A percentile compares a stretch with the other conserved stretches of the same genome.
Conservation (phyloP, 441 rosid genomes). For the Croton laevigatus region DNA sequence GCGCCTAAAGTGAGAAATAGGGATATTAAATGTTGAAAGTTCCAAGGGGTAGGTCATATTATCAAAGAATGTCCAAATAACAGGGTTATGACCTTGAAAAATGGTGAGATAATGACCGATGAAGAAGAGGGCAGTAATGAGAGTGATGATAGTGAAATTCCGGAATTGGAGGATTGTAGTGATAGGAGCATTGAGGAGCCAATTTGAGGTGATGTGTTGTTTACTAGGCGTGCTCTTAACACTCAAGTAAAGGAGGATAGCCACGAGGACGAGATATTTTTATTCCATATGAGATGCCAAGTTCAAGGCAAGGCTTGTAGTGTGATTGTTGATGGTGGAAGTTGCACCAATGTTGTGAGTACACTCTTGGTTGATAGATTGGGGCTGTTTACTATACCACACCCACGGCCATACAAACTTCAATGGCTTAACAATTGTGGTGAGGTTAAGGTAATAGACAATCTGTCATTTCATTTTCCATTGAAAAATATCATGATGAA, state of each 20-base stretch:
- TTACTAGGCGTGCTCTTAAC: neutral
- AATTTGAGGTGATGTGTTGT: neutral
- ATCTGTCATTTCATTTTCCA: too few relatives aligned
- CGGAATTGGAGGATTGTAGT: constrained; percentile 5
- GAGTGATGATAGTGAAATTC: neutral
- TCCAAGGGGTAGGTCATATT: neutral
- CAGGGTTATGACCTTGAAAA: neutral
- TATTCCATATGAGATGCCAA: neutral
- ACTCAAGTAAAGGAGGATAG: neutral
- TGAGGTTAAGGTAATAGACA: too few relatives aligned
- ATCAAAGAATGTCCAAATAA: neutral
- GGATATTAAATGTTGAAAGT: neutral
- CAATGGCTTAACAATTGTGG: too few relatives aligned
- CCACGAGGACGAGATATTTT: neutral
- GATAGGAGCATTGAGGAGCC: constrained; percentile 1
- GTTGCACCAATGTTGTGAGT: too few relatives aligned
- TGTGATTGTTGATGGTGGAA: too few relatives aligned
- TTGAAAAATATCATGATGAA: too few relatives aligned
- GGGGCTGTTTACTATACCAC: too few relatives aligned
- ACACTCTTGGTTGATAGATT: too few relatives aligned
- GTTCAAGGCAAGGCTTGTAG: too few relatives aligned
- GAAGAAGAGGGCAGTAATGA: neutral
- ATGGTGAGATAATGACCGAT: neutral
- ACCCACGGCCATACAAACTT: too few relatives aligned
- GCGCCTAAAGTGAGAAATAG: neutral